Evolutionary conservation across 768 basidiomycete genomes (phyloP).

Genomic region (Suillus paluster): DNA sequence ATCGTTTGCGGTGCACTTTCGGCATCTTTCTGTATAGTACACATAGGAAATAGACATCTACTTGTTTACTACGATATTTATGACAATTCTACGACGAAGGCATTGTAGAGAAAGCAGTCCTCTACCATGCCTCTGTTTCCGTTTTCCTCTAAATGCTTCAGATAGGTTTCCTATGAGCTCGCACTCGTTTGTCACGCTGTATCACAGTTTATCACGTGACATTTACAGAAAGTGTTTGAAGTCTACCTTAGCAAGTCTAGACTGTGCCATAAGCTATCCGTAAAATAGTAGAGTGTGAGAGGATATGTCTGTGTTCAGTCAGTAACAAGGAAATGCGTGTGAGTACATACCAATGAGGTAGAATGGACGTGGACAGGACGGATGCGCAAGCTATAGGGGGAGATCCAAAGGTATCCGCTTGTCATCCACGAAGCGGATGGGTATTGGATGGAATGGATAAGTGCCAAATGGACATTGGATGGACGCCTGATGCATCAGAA

Average conservation of each 20-base stretch:
- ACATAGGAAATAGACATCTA: neutral
- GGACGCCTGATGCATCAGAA: too few species aligned
- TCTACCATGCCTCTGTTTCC: neutral
- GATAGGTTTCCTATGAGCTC: neutral
- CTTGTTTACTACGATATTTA: neutral
- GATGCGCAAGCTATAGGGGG: too few species aligned
- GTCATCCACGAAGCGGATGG: too few species aligned
- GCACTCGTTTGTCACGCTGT: neutral
- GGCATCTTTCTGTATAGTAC: neutral
- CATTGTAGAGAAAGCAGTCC: neutral
- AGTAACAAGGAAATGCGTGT: too few species aligned
- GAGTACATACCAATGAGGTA: too few species aligned
- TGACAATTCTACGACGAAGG: neutral
- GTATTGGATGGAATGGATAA: too few species aligned
- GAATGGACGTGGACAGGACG: too few species aligned
- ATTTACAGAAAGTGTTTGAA: neutral
- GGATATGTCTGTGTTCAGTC: too few species aligned
- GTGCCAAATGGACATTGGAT: too few species aligned
- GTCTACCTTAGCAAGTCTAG: conserved; percentile 9
- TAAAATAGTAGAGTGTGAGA: too few species aligned
- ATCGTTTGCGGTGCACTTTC: neutral
- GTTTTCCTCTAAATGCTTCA: neutral
- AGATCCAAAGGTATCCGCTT: too few species aligned
- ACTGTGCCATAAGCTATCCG: too few species aligned
- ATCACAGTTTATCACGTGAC: conserved; percentile 7